phyloP scores from a whole-genome alignment of 345 rosid species.

The Camelina hispida region DNA sequence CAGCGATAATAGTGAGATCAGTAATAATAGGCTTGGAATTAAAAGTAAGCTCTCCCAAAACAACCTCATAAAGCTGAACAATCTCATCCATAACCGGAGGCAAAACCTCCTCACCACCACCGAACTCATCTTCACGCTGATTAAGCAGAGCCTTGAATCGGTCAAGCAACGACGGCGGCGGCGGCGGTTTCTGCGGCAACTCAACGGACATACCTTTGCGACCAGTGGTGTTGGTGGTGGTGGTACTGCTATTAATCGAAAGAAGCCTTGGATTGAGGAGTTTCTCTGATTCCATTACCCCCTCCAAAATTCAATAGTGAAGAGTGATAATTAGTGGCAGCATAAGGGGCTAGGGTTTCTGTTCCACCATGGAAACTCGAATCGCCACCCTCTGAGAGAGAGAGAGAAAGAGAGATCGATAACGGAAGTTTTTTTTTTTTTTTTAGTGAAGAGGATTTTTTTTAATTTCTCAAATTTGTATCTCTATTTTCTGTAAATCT shows the following conservation, averaged over 20 bases:
- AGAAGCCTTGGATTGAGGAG: slow-evolving; percentile 39
- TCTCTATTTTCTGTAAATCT: slow-evolving; percentile 19
- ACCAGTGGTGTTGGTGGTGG: neutral
- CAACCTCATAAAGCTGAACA: slow-evolving; percentile 70
- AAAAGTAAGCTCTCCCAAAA: slow-evolving; percentile 76
- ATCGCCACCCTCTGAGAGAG: slow-evolving; percentile 26
- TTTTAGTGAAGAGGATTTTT: slow-evolving; percentile 27
- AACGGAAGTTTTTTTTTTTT: slow-evolving; percentile 32
- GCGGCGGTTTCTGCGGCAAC: slow-evolving; percentile 62
- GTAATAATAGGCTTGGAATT: slow-evolving; percentile 98
- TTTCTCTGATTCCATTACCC: slow-evolving; percentile 44
- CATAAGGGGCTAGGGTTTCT: slow-evolving; percentile 43
- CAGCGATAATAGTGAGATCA: slow-evolving; percentile 96
- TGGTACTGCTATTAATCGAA: slow-evolving; percentile 21
- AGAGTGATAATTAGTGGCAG: slow-evolving; percentile 28
- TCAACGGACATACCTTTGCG: slow-evolving; percentile 61
- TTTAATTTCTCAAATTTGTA: slow-evolving; percentile 17
- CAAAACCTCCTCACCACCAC: slow-evolving; percentile 46
- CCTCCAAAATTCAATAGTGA: slow-evolving; percentile 20
- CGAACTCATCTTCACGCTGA: slow-evolving; percentile 62
- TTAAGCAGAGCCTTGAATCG: slow-evolving; percentile 68
- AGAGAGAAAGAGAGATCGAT: neutral
- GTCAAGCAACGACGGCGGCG: slow-evolving; percentile 62
- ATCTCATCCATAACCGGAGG: slow-evolving; percentile 58
- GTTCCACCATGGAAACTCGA: slow-evolving; percentile 45